A percentile compares a stretch with the other conserved stretches of the same genome.
These are phyloP conservation scores for Boechera stricta DNA, from an alignment of 345 rosid genomes.

Conservation along the genomic window DNA sequence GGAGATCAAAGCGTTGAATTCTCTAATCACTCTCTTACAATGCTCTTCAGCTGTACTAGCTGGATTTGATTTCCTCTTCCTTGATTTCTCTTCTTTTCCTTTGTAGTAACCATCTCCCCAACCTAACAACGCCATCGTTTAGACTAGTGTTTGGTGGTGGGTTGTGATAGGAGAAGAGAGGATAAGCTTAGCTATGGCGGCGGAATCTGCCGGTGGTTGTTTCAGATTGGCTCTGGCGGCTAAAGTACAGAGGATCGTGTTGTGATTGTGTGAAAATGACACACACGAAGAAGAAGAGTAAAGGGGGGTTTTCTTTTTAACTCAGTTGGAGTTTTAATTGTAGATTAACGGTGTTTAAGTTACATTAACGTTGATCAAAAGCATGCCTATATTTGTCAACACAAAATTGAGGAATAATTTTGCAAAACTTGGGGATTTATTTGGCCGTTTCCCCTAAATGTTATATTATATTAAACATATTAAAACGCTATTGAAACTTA, in stretches of 20 bases:
- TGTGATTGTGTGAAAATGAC: too few relatives aligned
- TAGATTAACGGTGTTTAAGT: too few relatives aligned
- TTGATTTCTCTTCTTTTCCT: conserved; percentile 74
- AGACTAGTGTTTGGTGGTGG: conserved; percentile 30
- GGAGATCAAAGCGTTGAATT: conserved; percentile 80
- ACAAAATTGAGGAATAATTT: too few relatives aligned
- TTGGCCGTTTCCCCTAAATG: too few relatives aligned
- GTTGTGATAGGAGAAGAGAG: conserved; percentile 45
- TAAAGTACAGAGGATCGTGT: conserved; percentile 13
- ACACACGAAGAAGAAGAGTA: too few relatives aligned
- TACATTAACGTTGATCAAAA: too few relatives aligned
- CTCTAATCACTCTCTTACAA: conserved; percentile 74
- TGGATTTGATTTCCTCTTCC: conserved; percentile 38
- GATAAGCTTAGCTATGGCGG: conserved; percentile 48
- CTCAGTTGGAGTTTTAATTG: too few relatives aligned
- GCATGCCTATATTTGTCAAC: too few relatives aligned
- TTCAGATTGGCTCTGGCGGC: conserved; percentile 29
- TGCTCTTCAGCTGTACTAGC: conserved; percentile 62
- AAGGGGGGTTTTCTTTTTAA: too few relatives aligned
- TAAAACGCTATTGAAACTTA: too few relatives aligned
- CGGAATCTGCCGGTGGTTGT: conserved; percentile 40
- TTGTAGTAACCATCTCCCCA: conserved; percentile 98
- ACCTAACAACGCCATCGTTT: conserved; percentile 48
- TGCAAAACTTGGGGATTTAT: too few relatives aligned
- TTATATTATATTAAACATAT: too few relatives aligned